These are phyloP conservation scores for Hypoxylon sp. DNA, from an alignment of 2,329 filamentous ascomycete species.

Conservation along the genomic window DNA sequence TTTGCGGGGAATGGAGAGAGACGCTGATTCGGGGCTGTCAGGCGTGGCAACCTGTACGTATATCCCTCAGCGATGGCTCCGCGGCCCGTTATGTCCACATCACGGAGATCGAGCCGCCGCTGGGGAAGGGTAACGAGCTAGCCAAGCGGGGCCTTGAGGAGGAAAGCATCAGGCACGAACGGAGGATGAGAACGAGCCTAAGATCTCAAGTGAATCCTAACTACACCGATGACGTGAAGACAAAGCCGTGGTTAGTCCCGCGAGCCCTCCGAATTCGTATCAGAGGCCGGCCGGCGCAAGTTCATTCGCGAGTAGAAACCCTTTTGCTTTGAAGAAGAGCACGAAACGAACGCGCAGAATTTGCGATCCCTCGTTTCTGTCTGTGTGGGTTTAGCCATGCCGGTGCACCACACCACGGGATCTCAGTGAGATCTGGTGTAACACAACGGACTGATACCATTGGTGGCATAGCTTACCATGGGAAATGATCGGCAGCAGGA, in stretches of 20 bases:
- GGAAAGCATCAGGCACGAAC: slow-evolving; percentile 21
- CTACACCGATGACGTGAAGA: slow-evolving; percentile 27
- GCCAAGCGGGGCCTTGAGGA: slow-evolving; percentile 22
- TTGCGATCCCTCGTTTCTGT: slow-evolving; percentile 2
- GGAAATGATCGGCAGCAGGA: slow-evolving; percentile 33
- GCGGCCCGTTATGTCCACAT: slow-evolving; percentile 42
- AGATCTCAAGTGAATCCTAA: slow-evolving; percentile 23
- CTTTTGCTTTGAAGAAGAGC: background rate
- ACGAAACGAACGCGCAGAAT: slow-evolving; percentile 10
- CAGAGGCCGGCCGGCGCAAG: background rate
- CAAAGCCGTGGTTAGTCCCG: slow-evolving; percentile 21
- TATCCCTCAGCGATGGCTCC: slow-evolving; percentile 32
- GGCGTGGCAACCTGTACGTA: slow-evolving; percentile 32
- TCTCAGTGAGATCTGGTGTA: slow-evolving; percentile 42
- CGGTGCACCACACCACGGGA: slow-evolving; percentile 23
- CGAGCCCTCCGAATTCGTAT: slow-evolving; percentile 24
- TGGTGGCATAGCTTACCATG: slow-evolving; percentile 18
- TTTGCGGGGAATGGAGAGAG: slow-evolving; percentile 39
- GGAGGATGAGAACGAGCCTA: slow-evolving; percentile 22
- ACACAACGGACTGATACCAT: slow-evolving; percentile 28
- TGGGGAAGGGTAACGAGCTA: slow-evolving; percentile 21
- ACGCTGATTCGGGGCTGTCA: slow-evolving; percentile 29
- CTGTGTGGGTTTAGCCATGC: slow-evolving; percentile 18
- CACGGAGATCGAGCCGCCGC: slow-evolving; percentile 40
- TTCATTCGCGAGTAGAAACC: slow-evolving; percentile 5